Evolutionary conservation across 2,329 filamentous ascomycete genomes (phyloP).

Genomic region (Penicillium fuscoglaucum): DNA sequence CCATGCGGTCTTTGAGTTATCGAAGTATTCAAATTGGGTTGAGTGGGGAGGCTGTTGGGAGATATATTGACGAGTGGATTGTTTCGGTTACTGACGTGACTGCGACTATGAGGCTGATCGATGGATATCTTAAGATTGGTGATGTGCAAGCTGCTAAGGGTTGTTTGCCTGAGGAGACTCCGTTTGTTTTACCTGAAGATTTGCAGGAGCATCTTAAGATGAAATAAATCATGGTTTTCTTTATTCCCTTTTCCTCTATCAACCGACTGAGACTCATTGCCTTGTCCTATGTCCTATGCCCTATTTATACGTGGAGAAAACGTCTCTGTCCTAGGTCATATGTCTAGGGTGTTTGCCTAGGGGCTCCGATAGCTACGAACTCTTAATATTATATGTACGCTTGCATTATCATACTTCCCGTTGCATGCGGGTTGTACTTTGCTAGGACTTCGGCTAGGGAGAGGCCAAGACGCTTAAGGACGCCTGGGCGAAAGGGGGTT

Average conservation of each 20-base stretch:
- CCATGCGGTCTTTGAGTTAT: constrained; percentile 49
- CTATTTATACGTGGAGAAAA: too few relatives aligned
- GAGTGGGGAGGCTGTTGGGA: constrained; percentile 46
- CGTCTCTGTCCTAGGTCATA: too few relatives aligned
- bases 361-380: too few relatives aligned
- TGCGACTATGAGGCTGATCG: constrained; percentile 52
- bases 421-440: too few relatives aligned
- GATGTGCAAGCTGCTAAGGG: constrained; percentile 31
- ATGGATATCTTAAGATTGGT: constrained; percentile 47
- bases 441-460: too few relatives aligned
- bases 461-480: too few relatives aligned
- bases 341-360: too few relatives aligned
- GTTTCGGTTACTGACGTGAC: constrained; percentile 61
- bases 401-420: too few relatives aligned
- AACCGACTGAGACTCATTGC: too few relatives aligned
- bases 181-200: constrained; percentile 17
- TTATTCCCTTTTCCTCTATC: too few relatives aligned
- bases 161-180: constrained; percentile 15
- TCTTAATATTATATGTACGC: too few relatives aligned
- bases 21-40: constrained; percentile 64
- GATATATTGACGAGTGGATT: constrained; percentile 56
- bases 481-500: too few relatives aligned
- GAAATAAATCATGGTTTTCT: neutral
- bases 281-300: neutral
- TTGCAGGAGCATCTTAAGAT: constrained; percentile 15